phyloP scores from a whole-genome alignment of 2,329 filamentous ascomycete species.

The Chaetoscypha palmicola region DNA sequence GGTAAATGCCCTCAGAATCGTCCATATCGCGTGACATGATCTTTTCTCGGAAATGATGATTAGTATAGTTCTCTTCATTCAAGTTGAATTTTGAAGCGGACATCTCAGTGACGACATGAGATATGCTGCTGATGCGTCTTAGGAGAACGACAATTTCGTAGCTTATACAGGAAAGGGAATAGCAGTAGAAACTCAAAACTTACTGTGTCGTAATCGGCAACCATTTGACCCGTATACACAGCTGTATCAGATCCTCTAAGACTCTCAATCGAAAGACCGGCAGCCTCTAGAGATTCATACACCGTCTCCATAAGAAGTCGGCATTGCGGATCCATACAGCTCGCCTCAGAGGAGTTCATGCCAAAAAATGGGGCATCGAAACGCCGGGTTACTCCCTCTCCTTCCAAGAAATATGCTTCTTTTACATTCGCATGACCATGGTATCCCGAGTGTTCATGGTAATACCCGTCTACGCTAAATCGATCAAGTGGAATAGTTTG shows the following conservation, averaged over 20 bases:
- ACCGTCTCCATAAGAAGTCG: conserved; percentile 20
- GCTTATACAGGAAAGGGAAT: no score
- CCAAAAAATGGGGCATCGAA: conserved; percentile 34
- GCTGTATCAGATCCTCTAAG: conserved; percentile 17
- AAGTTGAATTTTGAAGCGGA: no score
- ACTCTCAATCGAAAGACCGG: conserved; percentile 15
- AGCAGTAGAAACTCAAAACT: no score
- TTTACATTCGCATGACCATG: conserved; percentile 6
- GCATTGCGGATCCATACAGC: conserved; percentile 11
- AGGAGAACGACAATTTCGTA: no score
- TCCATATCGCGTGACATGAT: no score
- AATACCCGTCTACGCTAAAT: conserved; percentile 45
- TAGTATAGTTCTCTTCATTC: no score
- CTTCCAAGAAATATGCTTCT: conserved; percentile 29
- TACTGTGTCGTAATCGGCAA: conserved; percentile 19
- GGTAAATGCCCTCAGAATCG: conserved; percentile 33
- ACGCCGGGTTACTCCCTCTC: conserved; percentile 30
- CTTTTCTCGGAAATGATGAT: no score
- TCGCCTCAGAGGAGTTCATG: conserved; percentile 20
- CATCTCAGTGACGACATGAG: no score
- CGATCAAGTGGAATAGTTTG: conserved; percentile 30
- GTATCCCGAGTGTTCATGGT: conserved; percentile 42
- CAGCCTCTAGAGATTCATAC: conserved; percentile 23
- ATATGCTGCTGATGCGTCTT: no score
- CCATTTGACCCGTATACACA: conserved; percentile 30